Base-by-base conservation (phyloP, 768 basidiomycete species). In the Lactarius pseudohatsudake region DNA sequence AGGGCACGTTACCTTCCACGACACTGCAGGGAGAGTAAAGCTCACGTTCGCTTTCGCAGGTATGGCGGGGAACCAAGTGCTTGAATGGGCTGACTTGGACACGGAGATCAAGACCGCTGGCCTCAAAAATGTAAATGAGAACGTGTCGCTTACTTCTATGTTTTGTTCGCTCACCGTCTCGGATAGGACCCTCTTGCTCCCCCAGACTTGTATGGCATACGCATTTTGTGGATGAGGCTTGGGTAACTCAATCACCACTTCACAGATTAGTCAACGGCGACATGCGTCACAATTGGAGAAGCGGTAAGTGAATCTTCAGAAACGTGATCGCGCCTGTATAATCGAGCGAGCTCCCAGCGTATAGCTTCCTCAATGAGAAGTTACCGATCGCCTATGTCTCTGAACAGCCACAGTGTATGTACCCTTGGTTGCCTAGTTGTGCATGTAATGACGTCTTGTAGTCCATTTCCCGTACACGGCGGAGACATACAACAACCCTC, bases 131-230 rank as follows among this genome's bases (percentile, higher is more conserved):
- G 77, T 77, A 58, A 62, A 75, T 71, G 11, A 2, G 11, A 16
- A 20, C 11, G 9, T 47, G 20, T n/a, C 3, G 13, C 47, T n/a
- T 50, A 3, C 50, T 11, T 11, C 13, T 9, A 26, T 50, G 32
- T 18, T 10, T 57, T 9, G 3, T 34, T 18, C 15, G 28, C 57
- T 66, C 18, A 56, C 40, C 22, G 15, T 53, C n/a, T 28, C 22
- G 1, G 26, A 9, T 54, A 76, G 75, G 76, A 78, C 50, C 74
- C 77, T 3, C 56, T 77, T 43, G 76, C 77, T 9, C 77, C 77
- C 22, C 77, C 77, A 47, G 77, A 78, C 38, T 56, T 78, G 77
- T 77, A 61, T 62, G 76, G 11, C 55, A 8, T 30, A 9, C 15
- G 7, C 11, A 30, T 56, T 18, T 56, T 34, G 11, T 30, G 30